Evolutionary conservation across 2,329 filamentous ascomycete genomes (phyloP), one percentile per base, ranked within the genome.

Genomic region (Fonsecaea nubica): DNA sequence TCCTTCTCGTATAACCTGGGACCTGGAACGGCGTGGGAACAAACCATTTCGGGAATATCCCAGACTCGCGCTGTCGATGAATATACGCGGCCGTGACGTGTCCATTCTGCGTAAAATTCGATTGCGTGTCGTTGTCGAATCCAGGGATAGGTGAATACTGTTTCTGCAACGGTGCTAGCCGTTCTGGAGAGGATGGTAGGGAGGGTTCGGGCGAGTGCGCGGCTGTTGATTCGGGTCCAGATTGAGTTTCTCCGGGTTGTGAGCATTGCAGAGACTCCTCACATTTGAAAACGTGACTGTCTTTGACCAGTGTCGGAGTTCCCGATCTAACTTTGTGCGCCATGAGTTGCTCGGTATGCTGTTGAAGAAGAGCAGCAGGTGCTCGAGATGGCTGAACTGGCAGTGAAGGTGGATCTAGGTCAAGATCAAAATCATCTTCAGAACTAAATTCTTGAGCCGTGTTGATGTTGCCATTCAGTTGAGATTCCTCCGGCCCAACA

Each of bases 1-100:
- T 60, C 48, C 64, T 65, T 36, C 61, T 75, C 42, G 69, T 74
- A 52, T 69, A 75, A 42, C 76, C 77, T 58, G 75, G 73, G 10
- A 78, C 76, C 33, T 78, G 75, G 72, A 76, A 76, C 66, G 76
- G 77, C 15, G 76, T 72, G 58, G 77, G 74, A 7, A 76, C 75
- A 36, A 66, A 73, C 66, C 65, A 69, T n/a, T 65, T 65, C 3
- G 70, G 70, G 50, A 71, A 63, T 2, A 68, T 18, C 5, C 71
- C 70, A 8, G 57, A 58, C 32, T 73, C 70, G 12, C 65, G 66
- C 55, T 70, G 66, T 21, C 67, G 69, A 64, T 73, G 71, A 32
- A 73, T 68, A 53, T 70, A 72, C n/a, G 70, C 70, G 3, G 71
- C 71, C 0, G 69, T 70, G 50, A 73, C 71, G 58, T 73, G 71